A percentile compares a stretch with the other conserved stretches of the same genome.
Evolutionary conservation across 2,329 filamentous ascomycete genomes (phyloP).

Genomic region (Penicillium sp.): DNA sequence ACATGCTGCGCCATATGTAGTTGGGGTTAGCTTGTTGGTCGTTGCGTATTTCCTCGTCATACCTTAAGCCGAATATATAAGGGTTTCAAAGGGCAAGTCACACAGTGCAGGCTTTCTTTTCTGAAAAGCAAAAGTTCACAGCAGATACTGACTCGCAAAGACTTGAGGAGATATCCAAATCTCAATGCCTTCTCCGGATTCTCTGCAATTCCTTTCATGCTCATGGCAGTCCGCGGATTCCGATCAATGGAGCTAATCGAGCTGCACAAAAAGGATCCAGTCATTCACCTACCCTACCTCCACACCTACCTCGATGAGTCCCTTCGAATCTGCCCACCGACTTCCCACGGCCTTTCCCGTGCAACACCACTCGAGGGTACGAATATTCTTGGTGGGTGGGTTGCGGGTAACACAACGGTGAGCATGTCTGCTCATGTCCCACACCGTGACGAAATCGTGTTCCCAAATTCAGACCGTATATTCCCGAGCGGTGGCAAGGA

Average conservation of each 20-base stretch:
- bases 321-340: slow-evolving; percentile 49
- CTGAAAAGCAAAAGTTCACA: too few species aligned
- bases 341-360: slow-evolving; percentile 47
- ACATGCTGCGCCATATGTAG: slow-evolving; percentile 26
- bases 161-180: slow-evolving; percentile 52
- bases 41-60: slow-evolving; percentile 29
- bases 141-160: slow-evolving; percentile 16
- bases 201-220: slow-evolving; percentile 51
- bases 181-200: slow-evolving; percentile 48
- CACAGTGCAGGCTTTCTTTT: too few species aligned
- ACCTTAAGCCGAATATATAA: slow-evolving; percentile 30
- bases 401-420: slow-evolving; percentile 50
- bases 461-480: slow-evolving; percentile 42
- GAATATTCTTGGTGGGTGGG: slow-evolving; percentile 48
- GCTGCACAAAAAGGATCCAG: slow-evolving; percentile 50
- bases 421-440: slow-evolving; percentile 46
- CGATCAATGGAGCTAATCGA: slow-evolving; percentile 47
- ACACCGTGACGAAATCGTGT: slow-evolving; percentile 42
- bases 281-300: slow-evolving; percentile 55
- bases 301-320: slow-evolving; percentile 56
- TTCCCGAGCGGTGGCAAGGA: slow-evolving; percentile 44
- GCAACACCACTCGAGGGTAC: slow-evolving; percentile 49
- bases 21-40: slow-evolving; percentile 19
- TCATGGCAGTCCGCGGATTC: slow-evolving; percentile 46
- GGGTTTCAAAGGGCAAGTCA: slow-evolving; percentile 30